Evolutionary conservation across 2,329 filamentous ascomycete genomes (phyloP).

Genomic region (Aspergillus amoenus): DNA sequence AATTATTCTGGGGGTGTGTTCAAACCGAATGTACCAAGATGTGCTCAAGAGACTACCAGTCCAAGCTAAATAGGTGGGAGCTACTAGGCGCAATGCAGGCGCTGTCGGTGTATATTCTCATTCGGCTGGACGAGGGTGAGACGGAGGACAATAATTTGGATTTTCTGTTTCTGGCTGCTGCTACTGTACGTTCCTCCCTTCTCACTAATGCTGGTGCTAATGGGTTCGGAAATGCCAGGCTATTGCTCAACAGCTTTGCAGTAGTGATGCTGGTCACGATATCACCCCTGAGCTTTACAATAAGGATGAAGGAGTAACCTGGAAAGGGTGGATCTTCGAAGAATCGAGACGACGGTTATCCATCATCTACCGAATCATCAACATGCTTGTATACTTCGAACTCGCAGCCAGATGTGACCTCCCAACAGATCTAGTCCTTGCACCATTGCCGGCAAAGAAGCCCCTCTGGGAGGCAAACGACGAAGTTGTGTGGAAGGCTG

Average conservation of each 20-base stretch:
- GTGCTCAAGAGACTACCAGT: constrained; percentile 26
- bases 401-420: constrained; percentile 40
- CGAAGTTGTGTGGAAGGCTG: constrained; percentile 35
- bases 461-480: constrained; percentile 47
- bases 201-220: not conserved
- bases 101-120: constrained; percentile 45
- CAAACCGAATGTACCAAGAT: constrained; percentile 35
- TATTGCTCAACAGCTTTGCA: not conserved
- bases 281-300: not conserved
- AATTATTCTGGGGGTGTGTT: constrained; percentile 49
- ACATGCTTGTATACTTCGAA: constrained; percentile 46
- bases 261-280: not conserved
- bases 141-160: constrained; percentile 47
- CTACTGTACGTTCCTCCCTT: not conserved
- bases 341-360: constrained; percentile 21
- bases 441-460: constrained; percentile 45
- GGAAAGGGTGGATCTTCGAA: not conserved
- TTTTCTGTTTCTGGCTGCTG: constrained; percentile 26
- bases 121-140: constrained; percentile 46
- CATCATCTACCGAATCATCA: constrained; percentile 42
- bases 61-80: constrained; percentile 29
- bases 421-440: constrained; percentile 37
- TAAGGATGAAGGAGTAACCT: not conserved
- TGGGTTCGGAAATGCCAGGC: not conserved
- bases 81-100: constrained; percentile 47